Conservation (phyloP, 2,329 filamentous ascomycete genomes). For the Aspergillus ochraceoroseus region DNA sequence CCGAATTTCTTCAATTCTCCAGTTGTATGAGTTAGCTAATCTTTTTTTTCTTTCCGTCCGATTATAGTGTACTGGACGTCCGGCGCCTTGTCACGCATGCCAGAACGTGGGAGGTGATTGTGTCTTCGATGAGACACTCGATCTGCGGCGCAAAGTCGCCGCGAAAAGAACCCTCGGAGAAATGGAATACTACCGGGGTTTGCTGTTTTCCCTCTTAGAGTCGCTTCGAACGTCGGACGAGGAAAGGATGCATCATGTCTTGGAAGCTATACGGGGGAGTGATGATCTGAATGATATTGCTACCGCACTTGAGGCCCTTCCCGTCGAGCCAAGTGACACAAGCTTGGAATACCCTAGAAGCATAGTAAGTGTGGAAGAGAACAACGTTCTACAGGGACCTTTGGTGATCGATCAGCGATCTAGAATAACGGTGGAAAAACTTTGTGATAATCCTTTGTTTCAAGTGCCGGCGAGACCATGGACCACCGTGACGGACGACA, state of each 20-base stretch:
- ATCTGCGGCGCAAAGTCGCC: constrained; percentile 37
- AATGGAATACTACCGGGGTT: constrained; percentile 31
- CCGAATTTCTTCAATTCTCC: not conserved
- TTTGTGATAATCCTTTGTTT: constrained; percentile 35
- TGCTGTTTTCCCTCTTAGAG: constrained; percentile 31
- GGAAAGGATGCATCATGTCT: constrained; percentile 23
- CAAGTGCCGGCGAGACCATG: constrained; percentile 49
- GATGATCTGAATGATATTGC: constrained; percentile 28
- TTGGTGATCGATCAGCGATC: constrained; percentile 21
- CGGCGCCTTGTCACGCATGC: constrained; percentile 37
- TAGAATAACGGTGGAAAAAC: constrained; percentile 30
- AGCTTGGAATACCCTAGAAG: constrained; percentile 15
- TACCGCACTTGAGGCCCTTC: constrained; percentile 19
- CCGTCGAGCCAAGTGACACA: constrained; percentile 20
- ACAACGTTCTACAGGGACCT: constrained; percentile 5
- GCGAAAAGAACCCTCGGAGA: constrained; percentile 36
- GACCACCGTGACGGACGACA: constrained; percentile 74
- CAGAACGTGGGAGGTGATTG: constrained; percentile 28
- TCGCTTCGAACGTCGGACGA: constrained; percentile 27
- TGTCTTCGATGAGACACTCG: constrained; percentile 35
- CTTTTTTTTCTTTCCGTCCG: constrained; percentile 3
- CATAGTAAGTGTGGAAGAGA: constrained; percentile 10
- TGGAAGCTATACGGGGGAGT: constrained; percentile 29
- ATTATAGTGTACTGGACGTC: constrained; percentile 36
- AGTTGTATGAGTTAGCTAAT: constrained; percentile 3